A percentile compares a stretch with the other conserved stretches of the same genome.
phyloP scores from a whole-genome alignment of 2,329 filamentous ascomycete genomes.

The Coniochaeta prunicola region DNA sequence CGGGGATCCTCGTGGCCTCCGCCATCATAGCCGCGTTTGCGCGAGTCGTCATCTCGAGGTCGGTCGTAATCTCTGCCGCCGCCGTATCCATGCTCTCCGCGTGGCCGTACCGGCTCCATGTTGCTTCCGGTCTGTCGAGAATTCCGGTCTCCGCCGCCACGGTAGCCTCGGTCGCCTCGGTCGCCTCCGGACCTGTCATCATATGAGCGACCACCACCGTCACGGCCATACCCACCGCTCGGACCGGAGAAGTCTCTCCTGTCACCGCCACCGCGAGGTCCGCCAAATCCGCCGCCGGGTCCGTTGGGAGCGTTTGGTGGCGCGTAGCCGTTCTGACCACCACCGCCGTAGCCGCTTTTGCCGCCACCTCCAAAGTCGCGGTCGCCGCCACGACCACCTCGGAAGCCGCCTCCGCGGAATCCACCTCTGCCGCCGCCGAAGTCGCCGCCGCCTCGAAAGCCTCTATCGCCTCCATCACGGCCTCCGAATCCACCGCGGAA shows the following conservation, averaged over 20 bases:
- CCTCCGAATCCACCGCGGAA: constrained; percentile 46
- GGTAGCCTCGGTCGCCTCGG: constrained; percentile 28
- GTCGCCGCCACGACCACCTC: constrained; percentile 47
- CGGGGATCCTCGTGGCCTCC: constrained; percentile 69
- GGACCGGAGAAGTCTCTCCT: constrained; percentile 35
- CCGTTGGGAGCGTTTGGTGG: constrained; percentile 45
- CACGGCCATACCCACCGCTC: constrained; percentile 38
- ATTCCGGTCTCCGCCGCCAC: constrained; percentile 40
- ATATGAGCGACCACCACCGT: constrained; percentile 31
- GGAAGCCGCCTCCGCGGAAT: constrained; percentile 20
- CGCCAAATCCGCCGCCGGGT: constrained; percentile 58
- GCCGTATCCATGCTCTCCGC: constrained; percentile 30
- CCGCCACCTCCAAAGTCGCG: constrained; percentile 26
- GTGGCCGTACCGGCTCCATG: constrained; percentile 18
- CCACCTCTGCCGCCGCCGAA: constrained; percentile 37
- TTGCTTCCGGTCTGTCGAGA: constrained; percentile 37
- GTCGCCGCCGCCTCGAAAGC: constrained; percentile 37
- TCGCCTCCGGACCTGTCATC: constrained; percentile 39
- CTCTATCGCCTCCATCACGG: constrained; percentile 38
- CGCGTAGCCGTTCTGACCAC: constrained; percentile 38
- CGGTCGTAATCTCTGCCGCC: constrained; percentile 43
- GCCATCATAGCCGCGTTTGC: constrained; percentile 69
- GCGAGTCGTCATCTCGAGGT: constrained; percentile 47
- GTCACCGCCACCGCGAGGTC: constrained; percentile 43
- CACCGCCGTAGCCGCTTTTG: constrained; percentile 34